Conservation (phyloP, 2,329 filamentous ascomycete genomes). For the Xylaria arbuscula region DNA sequence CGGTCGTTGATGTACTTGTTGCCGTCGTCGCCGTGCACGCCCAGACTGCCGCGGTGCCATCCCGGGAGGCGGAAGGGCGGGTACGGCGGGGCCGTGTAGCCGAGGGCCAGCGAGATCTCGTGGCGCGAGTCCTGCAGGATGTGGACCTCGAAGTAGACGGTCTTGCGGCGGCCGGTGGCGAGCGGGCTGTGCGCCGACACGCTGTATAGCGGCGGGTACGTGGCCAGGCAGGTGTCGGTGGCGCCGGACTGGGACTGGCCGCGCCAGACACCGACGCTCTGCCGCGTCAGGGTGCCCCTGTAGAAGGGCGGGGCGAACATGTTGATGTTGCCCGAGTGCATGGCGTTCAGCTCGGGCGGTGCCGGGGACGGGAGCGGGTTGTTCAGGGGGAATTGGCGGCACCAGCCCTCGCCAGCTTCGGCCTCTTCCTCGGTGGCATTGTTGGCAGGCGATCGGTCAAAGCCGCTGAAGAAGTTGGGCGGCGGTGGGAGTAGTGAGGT, state of each 20-base stretch:
- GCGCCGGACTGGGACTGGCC: slow-evolving; percentile 56
- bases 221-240: slow-evolving; percentile 72
- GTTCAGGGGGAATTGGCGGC: slow-evolving; percentile 67
- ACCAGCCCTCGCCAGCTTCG: slow-evolving; percentile 74
- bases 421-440: slow-evolving; percentile 76
- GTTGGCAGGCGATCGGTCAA: slow-evolving; percentile 72
- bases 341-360: slow-evolving; percentile 58
- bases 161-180: slow-evolving; percentile 55
- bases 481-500: slow-evolving; percentile 78
- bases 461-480: slow-evolving; percentile 72
- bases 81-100: slow-evolving; percentile 79
- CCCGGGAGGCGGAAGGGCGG: slow-evolving; percentile 81
- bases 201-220: slow-evolving; percentile 76
- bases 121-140: slow-evolving; percentile 56
- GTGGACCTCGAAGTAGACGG: slow-evolving; percentile 79
- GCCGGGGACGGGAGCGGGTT: slow-evolving; percentile 61
- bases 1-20: slow-evolving; percentile 79
- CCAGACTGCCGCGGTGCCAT: slow-evolving; percentile 81
- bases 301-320: slow-evolving; percentile 64
- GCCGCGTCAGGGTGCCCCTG: slow-evolving; percentile 59
- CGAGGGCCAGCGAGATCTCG: slow-evolving; percentile 70
- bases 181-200: slow-evolving; percentile 68
- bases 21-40: slow-evolving; percentile 84
- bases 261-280: slow-evolving; percentile 64
- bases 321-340: slow-evolving; percentile 64